Evolutionary conservation across 345 rosid genomes (phyloP).

Genomic region (Eucalyptus tenuipes): DNA sequence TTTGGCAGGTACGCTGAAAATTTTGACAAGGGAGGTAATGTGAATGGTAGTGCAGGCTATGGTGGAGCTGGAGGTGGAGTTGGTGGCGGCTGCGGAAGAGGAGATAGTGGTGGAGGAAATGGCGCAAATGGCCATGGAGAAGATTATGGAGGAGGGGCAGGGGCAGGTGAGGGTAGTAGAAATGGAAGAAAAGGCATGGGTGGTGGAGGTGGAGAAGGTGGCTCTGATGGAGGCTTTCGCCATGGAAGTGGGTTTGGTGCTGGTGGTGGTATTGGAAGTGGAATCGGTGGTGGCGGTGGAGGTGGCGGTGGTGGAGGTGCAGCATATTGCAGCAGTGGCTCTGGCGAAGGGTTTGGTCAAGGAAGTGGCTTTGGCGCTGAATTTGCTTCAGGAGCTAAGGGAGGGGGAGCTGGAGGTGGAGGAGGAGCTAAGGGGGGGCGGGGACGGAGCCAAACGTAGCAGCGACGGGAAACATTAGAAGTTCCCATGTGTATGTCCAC

Average conservation of each 20-base stretch:
- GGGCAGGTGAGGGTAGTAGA: conserved; percentile 9
- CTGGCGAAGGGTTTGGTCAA: not conserved
- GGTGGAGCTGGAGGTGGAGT: conserved; percentile 10
- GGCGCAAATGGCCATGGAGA: conserved; percentile 4
- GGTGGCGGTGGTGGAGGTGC: not conserved
- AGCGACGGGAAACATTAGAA: conserved; percentile 35
- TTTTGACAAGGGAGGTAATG: not conserved
- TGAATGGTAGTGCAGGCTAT: not conserved
- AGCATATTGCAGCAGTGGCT: not conserved
- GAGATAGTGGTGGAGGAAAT: conserved; percentile 6
- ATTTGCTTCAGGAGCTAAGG: not conserved
- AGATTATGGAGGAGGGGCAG: conserved; percentile 9
- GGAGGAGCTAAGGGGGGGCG: not conserved
- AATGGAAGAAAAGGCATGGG: conserved; percentile 1
- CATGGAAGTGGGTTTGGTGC: conserved; percentile 16
- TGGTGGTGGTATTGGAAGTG: not conserved
- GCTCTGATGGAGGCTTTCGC: conserved; percentile 5
- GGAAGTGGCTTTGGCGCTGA: not conserved
- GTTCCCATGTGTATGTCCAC: not conserved
- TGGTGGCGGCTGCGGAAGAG: conserved; percentile 8
- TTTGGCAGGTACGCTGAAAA: conserved; percentile 10
- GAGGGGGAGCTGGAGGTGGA: not conserved
- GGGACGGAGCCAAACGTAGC: not conserved
- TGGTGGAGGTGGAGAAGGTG: not conserved
- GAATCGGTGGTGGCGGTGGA: not conserved